phyloP scores from a whole-genome alignment of 2,329 filamentous ascomycete genomes.

The Cadophora luteo-olivacea region DNA sequence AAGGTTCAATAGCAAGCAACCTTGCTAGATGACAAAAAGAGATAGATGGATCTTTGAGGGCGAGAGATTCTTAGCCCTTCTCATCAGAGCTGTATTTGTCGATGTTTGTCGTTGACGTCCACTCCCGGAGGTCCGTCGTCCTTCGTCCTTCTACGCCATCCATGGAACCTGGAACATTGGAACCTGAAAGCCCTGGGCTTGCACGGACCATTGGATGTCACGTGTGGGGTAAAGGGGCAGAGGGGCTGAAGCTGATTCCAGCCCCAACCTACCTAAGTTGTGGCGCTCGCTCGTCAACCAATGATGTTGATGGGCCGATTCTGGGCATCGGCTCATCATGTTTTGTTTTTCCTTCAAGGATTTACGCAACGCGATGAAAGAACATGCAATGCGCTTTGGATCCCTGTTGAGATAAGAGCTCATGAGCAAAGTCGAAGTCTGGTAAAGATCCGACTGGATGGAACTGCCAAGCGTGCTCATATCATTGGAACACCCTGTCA shows the following conservation, averaged over 20 bases:
- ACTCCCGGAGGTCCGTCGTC: not conserved
- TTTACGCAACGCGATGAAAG: not conserved
- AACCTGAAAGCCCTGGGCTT: too few relatives aligned
- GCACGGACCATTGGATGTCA: not conserved
- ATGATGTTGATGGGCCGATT: not conserved
- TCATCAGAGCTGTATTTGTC: not conserved
- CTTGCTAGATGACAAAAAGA: too few relatives aligned
- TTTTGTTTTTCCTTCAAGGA: not conserved
- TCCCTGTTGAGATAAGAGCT: not conserved
- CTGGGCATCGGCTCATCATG: not conserved
- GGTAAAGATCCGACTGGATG: not conserved
- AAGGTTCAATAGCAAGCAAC: too few relatives aligned
- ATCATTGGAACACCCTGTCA: not conserved
- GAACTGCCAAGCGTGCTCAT: not conserved
- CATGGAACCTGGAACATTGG: not conserved
- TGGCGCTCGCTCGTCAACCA: slow-evolving; percentile 1
- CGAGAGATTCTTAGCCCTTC: too few relatives aligned
- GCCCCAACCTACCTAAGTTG: not conserved
- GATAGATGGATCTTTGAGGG: too few relatives aligned
- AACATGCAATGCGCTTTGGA: not conserved
- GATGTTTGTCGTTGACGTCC: not conserved
- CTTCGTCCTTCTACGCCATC: too few relatives aligned
- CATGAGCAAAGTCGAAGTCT: not conserved
- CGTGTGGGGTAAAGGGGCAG: not conserved
- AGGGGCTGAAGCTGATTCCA: not conserved